Evolutionary conservation across 1,284 basidiomycete species (phyloP).

Genomic region (Coniophora puteana): DNA sequence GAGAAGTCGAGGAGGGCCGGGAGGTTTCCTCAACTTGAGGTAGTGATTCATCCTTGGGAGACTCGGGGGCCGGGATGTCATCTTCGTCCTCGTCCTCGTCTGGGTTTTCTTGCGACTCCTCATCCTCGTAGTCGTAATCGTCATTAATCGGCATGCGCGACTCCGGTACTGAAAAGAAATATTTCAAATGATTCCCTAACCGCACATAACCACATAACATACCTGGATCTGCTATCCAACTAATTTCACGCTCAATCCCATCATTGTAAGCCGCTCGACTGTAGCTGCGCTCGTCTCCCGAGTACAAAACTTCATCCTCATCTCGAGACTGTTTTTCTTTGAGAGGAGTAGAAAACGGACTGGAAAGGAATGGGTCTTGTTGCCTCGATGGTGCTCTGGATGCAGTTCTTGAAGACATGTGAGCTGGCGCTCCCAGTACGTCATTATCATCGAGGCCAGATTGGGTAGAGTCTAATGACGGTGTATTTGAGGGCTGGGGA

Average conservation of each 20-base stretch:
- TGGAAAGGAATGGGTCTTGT: constrained; percentile 59
- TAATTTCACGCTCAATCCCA: constrained; percentile 61
- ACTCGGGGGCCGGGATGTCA: constrained; percentile 41
- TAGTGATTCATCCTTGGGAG: constrained; percentile 31
- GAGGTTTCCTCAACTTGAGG: constrained; percentile 42
- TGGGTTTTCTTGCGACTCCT: constrained; percentile 26
- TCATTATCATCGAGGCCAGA: constrained; percentile 33
- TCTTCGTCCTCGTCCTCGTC: constrained; percentile 34
- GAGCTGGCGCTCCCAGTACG: constrained; percentile 46
- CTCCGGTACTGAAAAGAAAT: constrained; percentile 38
- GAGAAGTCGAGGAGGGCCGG: constrained; percentile 45
- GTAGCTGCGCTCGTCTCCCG: constrained; percentile 45
- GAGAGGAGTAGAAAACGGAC: constrained; percentile 69
- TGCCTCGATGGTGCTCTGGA: constrained; percentile 46
- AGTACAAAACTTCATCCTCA: constrained; percentile 58
- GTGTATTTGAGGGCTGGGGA: constrained; percentile 49
- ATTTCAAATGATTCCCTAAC: constrained; percentile 10
- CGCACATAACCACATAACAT: constrained; percentile 19
- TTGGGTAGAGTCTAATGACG: constrained; percentile 42
- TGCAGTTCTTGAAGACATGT: constrained; percentile 34
- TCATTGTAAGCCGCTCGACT: constrained; percentile 43
- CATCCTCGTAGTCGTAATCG: constrained; percentile 49
- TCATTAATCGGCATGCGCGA: constrained; percentile 60
- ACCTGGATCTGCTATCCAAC: constrained; percentile 74
- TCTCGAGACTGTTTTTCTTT: constrained; percentile 44